Base-by-base conservation (phyloP, 202 grass and related monocot species). In the Panicum virgatum region DNA sequence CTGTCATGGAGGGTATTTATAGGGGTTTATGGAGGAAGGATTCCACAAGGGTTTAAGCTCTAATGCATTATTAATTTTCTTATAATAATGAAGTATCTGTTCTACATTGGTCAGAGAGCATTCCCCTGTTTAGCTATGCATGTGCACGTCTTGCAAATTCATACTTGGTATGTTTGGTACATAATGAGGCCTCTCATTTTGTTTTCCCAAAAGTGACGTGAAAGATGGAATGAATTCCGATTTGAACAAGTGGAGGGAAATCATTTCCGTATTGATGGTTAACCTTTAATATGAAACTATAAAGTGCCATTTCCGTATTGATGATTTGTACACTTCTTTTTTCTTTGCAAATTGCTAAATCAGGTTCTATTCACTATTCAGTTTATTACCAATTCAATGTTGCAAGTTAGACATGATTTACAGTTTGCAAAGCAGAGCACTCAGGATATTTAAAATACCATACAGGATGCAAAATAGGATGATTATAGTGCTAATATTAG, bases 1-100 rank as follows among this genome's bases (percentile, higher is more conserved):
- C 6, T 62, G 46, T 18, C 54, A 71, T 29, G n/a, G 45, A 38
- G 1, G 56, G 71, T 81, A 77, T 80, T 80, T 88, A 88, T 88
- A 88, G 53, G 72, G 11, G 2, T 80, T 80, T 88, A 88, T 88
- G 84, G 53, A 22, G 27, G 23, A 11, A 19, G 30, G 57, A 6
- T 36, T 39, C 43, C 32, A 42, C 3, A 8, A 7, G 9, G 64
- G 56, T 47, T 82, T 72, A 47, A n/a, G 32, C 13, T 46, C n/a
- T 7, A 26, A 52, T 40, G 27, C 1, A 6, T 37, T 30, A 9
- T 3, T 25, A 26, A 9, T 19, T 18, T 37, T 38, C 5, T 20
- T 9, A 10, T 37, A 14, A 0, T 20, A 59, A 62, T 37, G 25
- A 12, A 85, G 10, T 23, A 52, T 30, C 10, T 72, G 27, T n/a